These are phyloP conservation scores for Hanseniaspora nectarophila DNA, from an alignment of 805 yeast genomes.

Conservation along the genomic window DNA sequence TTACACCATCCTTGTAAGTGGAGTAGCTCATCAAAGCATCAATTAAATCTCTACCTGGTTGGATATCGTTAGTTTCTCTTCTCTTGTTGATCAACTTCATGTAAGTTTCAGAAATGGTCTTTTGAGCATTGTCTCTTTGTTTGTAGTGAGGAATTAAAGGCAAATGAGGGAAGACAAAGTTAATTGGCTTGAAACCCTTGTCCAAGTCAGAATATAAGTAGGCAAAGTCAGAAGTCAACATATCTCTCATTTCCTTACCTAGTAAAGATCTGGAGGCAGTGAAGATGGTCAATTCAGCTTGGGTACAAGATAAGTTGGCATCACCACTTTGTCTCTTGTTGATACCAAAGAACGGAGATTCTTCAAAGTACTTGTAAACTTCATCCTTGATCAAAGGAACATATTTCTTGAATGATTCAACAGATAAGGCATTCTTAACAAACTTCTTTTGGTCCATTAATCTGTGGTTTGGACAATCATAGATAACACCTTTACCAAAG, in stretches of 20 bases:
- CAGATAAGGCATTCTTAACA: slow-evolving; percentile 78
- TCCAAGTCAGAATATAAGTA: slow-evolving; percentile 79
- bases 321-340: slow-evolving; percentile 36
- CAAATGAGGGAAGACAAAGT: slow-evolving; percentile 87
- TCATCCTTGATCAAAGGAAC: slow-evolving; percentile 85
- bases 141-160: slow-evolving; percentile 70
- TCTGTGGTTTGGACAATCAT: slow-evolving; percentile 87
- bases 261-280: slow-evolving; percentile 86
- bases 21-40: slow-evolving; percentile 74
- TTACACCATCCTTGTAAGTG: slow-evolving; percentile 83
- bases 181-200: slow-evolving; percentile 91
- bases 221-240: slow-evolving; percentile 74
- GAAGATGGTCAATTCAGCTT: slow-evolving; percentile 90
- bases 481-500: slow-evolving; percentile 93
- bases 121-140: slow-evolving; percentile 80
- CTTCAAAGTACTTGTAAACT: slow-evolving; percentile 50
- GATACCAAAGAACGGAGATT: slow-evolving; percentile 38
- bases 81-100: slow-evolving; percentile 64
- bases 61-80: slow-evolving; percentile 62
- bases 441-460: slow-evolving; percentile 98
- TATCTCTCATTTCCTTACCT: slow-evolving; percentile 82
- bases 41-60: slow-evolving; percentile 67
- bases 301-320: slow-evolving; percentile 63
- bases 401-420: slow-evolving; percentile 68
- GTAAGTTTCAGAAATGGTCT: slow-evolving; percentile 66